These are phyloP conservation scores for Cephaloascus albidus DNA, from an alignment of 805 yeast genomes.

Conservation along the genomic window DNA sequence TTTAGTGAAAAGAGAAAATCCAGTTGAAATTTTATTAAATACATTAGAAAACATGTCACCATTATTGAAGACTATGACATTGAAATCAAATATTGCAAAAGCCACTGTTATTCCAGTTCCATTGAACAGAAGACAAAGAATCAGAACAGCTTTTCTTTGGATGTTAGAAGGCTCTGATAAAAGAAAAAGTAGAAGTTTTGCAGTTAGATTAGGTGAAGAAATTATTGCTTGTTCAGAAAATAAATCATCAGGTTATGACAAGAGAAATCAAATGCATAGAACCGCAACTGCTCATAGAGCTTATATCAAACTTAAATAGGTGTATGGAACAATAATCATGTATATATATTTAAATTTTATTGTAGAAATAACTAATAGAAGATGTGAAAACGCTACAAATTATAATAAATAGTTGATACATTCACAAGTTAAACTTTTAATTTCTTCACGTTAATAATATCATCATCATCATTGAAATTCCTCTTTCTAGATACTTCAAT, in stretches of 20 bases:
- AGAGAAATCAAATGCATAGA: slow-evolving; percentile 75
- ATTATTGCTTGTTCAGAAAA: slow-evolving; percentile 71
- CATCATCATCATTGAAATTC: not conserved
- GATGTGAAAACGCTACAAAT: not conserved
- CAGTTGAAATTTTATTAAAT: slow-evolving; percentile 64
- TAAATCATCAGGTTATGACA: slow-evolving; percentile 74
- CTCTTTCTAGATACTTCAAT: too few species aligned
- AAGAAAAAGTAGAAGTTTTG: slow-evolving; percentile 69
- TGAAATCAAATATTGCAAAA: slow-evolving; percentile 81
- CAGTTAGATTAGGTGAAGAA: slow-evolving; percentile 90
- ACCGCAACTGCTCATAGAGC: slow-evolving; percentile 86
- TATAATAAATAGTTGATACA: too few species aligned
- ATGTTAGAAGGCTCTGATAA: slow-evolving; percentile 76
- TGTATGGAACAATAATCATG: not conserved
- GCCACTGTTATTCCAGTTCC: slow-evolving; percentile 77
- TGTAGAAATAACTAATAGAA: not conserved
- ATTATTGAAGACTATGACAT: slow-evolving; percentile 64
- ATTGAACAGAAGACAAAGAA: slow-evolving; percentile 70
- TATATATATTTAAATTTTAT: too few species aligned
- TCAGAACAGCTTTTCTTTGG: slow-evolving; percentile 86
- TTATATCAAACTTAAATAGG: slow-evolving; percentile 35
- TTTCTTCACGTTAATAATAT: not conserved
- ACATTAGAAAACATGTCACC: slow-evolving; percentile 82
- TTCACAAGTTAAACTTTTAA: not conserved
- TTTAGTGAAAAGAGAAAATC: slow-evolving; percentile 67